Evolutionary conservation across 768 basidiomycete species (phyloP).

Genomic region (Cyclocybe aegerita): DNA sequence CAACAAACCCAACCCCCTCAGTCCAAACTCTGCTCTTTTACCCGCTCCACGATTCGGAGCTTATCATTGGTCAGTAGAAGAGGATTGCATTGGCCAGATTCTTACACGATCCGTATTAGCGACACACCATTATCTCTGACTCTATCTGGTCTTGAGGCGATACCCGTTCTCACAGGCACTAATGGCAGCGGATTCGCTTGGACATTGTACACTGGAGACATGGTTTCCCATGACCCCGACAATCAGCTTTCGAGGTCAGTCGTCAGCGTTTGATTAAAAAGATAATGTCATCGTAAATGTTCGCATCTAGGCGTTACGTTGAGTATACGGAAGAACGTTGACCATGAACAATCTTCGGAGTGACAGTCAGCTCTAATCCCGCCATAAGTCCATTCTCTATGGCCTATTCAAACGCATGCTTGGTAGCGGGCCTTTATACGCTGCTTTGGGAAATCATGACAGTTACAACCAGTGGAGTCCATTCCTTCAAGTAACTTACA

Average conservation of each 20-base stretch:
- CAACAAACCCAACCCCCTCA: conserved; percentile 47
- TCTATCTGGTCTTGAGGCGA: conserved; percentile 60
- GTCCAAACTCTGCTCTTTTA: conserved; percentile 47
- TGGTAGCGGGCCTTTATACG: conserved; percentile 71
- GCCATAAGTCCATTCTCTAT: conserved; percentile 55
- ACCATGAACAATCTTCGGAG: neutral
- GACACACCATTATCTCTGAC: conserved; percentile 66
- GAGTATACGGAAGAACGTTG: conserved; percentile 60
- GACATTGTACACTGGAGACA: conserved; percentile 70
- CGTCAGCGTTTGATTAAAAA: neutral
- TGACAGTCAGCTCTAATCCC: neutral
- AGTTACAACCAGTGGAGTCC: conserved; percentile 58
- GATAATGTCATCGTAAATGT: too few species aligned
- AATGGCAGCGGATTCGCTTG: conserved; percentile 60
- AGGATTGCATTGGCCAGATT: neutral
- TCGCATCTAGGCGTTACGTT: conserved; percentile 46
- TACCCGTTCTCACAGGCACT: conserved; percentile 66
- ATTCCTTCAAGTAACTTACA: neutral
- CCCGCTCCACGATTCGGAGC: conserved; percentile 72
- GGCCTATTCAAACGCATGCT: conserved; percentile 64
- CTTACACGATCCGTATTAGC: conserved; percentile 25
- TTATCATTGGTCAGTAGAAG: conserved; percentile 48
- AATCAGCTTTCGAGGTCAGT: conserved; percentile 60
- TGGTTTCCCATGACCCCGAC: conserved; percentile 70
- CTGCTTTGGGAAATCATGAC: conserved; percentile 78